Evolutionary conservation across 192 early-diverging fungal species (phyloP), one percentile per base, ranked within the genome.

Genomic region (Mortierella alpina): DNA sequence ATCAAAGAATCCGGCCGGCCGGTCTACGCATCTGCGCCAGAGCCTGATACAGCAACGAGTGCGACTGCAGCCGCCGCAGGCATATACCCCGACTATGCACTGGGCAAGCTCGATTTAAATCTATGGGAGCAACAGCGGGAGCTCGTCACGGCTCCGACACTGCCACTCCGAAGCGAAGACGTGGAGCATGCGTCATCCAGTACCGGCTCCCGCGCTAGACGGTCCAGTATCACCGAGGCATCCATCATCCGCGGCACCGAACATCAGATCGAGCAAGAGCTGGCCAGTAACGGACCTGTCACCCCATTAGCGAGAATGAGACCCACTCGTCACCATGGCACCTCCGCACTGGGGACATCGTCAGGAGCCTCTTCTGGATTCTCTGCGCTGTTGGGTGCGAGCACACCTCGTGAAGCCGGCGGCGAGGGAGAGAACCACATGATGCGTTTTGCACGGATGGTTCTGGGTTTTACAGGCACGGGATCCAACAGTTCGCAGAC

Each of bases 81-180:
- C n/a, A 2, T 31, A 50, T 46, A 17, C 13, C 8, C 17, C 20
- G 50, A 60, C 3, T 53, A 15, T 8, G 62, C 77, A 0, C 54
- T 72, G 8, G 77, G 70, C 45, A 42, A 31, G 5, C 53, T 80
- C 8, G 70, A 72, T 51, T 50, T 80, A 2, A 80, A 72, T 17
- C n/a, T 72, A 0, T 80, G 77, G 77, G 77, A 80, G 14, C n/a
- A 72, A 18, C 77, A 80, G n/a, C 47, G 20, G 13, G 10, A 57
- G 11, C 12, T 47, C 10, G 0, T 22, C 12, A 22, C 18, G 12
- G 59, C 58, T 10, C 22, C 6, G 4, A n/a, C 22, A 46, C 2
- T 41, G 15, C 39, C 59, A 15, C 5, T 39, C 15, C 10, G 11
- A 44, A 50, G 7, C 64, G 12, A 15, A 2, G 8, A 6, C 46